Evolutionary conservation across 2,329 filamentous ascomycete genomes (phyloP).

Genomic region (Penicillium sp.): DNA sequence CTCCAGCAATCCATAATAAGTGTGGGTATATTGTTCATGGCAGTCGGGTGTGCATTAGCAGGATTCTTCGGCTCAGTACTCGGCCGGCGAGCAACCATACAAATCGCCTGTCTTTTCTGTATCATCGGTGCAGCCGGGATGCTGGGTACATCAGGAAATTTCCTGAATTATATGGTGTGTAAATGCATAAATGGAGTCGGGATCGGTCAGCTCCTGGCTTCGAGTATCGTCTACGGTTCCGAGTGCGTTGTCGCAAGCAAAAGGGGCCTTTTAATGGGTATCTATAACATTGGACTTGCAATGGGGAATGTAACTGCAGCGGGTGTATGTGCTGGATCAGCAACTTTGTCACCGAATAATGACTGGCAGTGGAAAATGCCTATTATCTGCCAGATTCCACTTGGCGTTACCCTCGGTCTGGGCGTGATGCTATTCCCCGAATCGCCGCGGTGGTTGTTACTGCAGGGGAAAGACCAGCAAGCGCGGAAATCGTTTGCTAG

Average conservation of each 20-base stretch:
- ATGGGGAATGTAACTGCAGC: conserved; percentile 26
- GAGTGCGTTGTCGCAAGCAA: conserved; percentile 26
- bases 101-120: conserved; percentile 23
- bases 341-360: conserved; percentile 19
- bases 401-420: conserved; percentile 24
- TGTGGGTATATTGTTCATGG: conserved; percentile 28
- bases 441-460: conserved; percentile 29
- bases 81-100: conserved; percentile 24
- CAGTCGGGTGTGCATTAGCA: conserved; percentile 21
- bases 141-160: conserved; percentile 25
- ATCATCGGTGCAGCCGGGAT: conserved; percentile 28
- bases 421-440: conserved; percentile 27
- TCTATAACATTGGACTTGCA: conserved; percentile 30
- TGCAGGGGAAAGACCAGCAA: conserved; percentile 17
- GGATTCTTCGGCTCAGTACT: conserved; percentile 19
- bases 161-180: conserved; percentile 27
- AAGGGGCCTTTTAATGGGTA: conserved; percentile 21
- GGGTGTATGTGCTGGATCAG: conserved; percentile 29
- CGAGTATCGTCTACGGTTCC: conserved; percentile 23
- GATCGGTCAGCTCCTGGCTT: conserved; percentile 22
- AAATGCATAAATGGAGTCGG: conserved; percentile 26
- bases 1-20: conserved; percentile 30
- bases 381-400: conserved; percentile 31
- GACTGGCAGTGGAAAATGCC: conserved; percentile 33
- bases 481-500: conserved; percentile 22